Evolutionary conservation across 2,329 filamentous ascomycete species (phyloP).

Genomic region (Claviceps fusiformis): DNA sequence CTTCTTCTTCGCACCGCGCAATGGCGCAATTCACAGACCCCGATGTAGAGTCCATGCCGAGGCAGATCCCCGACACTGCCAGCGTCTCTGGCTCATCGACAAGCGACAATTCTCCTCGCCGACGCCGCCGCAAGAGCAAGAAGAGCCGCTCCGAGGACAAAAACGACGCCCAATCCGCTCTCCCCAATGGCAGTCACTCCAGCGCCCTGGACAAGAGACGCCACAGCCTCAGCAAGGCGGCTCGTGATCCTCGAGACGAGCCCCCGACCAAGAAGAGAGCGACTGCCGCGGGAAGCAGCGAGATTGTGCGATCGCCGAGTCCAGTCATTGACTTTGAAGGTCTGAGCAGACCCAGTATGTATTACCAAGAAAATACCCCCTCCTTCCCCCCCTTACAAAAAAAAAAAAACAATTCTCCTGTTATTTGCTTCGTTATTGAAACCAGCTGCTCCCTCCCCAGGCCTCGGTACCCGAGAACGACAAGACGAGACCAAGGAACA

Average conservation of each 20-base stretch:
- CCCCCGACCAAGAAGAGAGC: slow-evolving; percentile 26
- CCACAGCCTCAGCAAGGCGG: slow-evolving; percentile 45
- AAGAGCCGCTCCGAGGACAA: slow-evolving; percentile 11
- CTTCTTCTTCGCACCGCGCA: not conserved
- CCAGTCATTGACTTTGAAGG: slow-evolving; percentile 50
- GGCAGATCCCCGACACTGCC: slow-evolving; percentile 14
- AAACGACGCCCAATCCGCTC: slow-evolving; percentile 8
- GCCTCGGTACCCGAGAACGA: slow-evolving; percentile 49
- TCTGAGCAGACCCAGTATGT: slow-evolving; percentile 43
- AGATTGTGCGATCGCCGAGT: slow-evolving; percentile 24
- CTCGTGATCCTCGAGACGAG: slow-evolving; percentile 46
- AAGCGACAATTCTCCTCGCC: slow-evolving; percentile 15
- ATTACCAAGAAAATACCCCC: not conserved
- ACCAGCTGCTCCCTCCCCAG: slow-evolving; percentile 19
- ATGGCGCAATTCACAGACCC: slow-evolving; percentile 18
- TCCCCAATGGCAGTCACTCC: slow-evolving; percentile 17
- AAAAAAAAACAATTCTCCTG: not conserved
- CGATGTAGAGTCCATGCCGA: slow-evolving; percentile 15
- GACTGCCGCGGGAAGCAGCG: slow-evolving; percentile 8
- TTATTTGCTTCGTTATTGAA: not conserved
- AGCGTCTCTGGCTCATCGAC: slow-evolving; percentile 17
- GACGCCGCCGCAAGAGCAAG: slow-evolving; percentile 16
- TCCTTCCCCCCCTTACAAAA: not conserved
- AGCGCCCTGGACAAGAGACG: slow-evolving; percentile 28
- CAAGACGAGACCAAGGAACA: slow-evolving; percentile 37